Conservation (phyloP, 805 yeast genomes). For the baker's yeast (Saccharomyces cerevisiae) region DNA sequence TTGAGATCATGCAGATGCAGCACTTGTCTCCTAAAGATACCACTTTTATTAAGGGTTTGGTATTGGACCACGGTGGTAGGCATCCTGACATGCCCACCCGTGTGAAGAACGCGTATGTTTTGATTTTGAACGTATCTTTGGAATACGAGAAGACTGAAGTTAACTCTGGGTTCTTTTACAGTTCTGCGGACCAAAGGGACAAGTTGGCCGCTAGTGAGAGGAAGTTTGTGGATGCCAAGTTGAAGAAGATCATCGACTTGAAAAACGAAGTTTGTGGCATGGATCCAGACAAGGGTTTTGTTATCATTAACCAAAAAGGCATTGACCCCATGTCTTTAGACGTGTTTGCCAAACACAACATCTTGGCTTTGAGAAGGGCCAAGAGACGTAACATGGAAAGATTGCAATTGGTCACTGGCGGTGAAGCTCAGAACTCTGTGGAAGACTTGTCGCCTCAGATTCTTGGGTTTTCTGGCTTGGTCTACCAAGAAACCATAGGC, state of each 20-base stretch:
- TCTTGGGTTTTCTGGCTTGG: constrained; percentile 83
- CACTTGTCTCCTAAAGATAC: constrained; percentile 82
- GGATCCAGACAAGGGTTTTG: constrained; percentile 69
- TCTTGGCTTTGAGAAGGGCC: constrained; percentile 92
- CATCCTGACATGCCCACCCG: constrained; percentile 98
- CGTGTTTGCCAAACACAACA: constrained; percentile 84
- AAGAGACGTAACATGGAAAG: constrained; percentile 99
- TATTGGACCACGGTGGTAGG: constrained; percentile 95
- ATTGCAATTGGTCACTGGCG: constrained; percentile 90
- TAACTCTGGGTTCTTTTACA: constrained; percentile 89
- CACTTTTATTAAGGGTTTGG: constrained; percentile 75
- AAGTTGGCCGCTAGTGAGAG: constrained; percentile 89
- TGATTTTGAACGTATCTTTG: constrained; percentile 85
- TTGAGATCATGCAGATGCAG: constrained; percentile 98
- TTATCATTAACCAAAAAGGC: constrained; percentile 94
- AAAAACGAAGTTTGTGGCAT: constrained; percentile 85
- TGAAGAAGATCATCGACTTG: constrained; percentile 82
- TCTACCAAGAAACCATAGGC: constrained; percentile 87
- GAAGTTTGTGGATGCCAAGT: constrained; percentile 86
- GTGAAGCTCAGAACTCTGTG: constrained; percentile 94
- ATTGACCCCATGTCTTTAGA: constrained; percentile 97
- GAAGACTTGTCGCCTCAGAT: constrained; percentile 78
- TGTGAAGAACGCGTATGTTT: constrained; percentile 72
- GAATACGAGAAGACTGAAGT: constrained; percentile 98
- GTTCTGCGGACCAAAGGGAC: constrained; percentile 92